Conservation (phyloP, 2,329 filamentous ascomycete genomes). For the Diaporthe ilicicola region DNA sequence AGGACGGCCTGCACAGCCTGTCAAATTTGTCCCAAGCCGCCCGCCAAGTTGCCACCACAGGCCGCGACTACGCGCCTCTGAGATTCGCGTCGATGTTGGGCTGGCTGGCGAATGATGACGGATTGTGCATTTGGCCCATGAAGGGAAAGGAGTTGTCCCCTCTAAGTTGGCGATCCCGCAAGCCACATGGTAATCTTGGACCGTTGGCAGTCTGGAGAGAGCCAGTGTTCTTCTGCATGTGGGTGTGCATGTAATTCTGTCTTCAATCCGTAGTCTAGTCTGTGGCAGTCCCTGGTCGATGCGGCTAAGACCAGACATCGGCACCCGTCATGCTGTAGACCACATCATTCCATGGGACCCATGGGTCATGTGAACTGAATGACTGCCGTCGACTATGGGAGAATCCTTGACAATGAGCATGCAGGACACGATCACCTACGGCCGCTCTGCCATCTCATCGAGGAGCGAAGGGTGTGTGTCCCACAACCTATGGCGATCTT, state of each 20-base stretch:
- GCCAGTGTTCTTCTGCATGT: not conserved
- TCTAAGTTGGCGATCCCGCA: constrained; percentile 23
- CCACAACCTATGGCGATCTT: not conserved
- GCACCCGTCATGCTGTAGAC: not conserved
- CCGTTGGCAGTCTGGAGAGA: constrained; percentile 9
- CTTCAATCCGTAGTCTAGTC: no score
- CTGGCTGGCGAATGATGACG: not conserved
- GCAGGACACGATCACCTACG: not conserved
- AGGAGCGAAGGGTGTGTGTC: not conserved
- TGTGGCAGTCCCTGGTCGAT: not conserved
- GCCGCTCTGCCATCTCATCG: constrained; percentile 27
- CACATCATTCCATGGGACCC: not conserved
- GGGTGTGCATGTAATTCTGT: not conserved
- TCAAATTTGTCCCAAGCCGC: constrained; percentile 17
- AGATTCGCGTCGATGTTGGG: not conserved
- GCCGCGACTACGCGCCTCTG: not conserved
- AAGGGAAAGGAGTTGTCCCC: not conserved
- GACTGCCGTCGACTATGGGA: not conserved
- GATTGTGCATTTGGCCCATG: not conserved
- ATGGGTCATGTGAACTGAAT: not conserved
- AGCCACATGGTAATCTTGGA: constrained; percentile 25
- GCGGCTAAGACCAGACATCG: not conserved
- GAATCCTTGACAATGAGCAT: not conserved
- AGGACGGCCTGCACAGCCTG: constrained; percentile 21
- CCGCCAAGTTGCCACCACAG: constrained; percentile 16